Evolutionary conservation across 2,329 filamentous ascomycete species (phyloP).

Genomic region (Apiospora arundinis): DNA sequence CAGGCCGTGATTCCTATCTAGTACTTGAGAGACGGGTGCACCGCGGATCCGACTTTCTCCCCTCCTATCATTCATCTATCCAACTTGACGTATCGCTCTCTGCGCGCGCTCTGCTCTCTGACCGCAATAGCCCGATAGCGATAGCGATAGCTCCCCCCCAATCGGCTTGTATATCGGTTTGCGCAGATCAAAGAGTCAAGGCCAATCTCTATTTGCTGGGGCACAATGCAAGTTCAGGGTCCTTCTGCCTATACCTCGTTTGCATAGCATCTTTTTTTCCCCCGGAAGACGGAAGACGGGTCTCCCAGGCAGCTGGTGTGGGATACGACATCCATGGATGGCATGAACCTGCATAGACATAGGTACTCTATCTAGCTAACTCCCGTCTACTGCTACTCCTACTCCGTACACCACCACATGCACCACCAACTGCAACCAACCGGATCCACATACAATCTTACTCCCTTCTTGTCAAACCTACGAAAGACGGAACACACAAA

Average conservation of each 20-base stretch:
- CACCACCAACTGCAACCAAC: slow-evolving; percentile 6
- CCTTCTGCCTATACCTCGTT: background rate
- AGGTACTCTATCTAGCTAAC: background rate
- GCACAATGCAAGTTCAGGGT: background rate
- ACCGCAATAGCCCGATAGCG: too few species aligned
- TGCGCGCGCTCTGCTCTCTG: background rate
- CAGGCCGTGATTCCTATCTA: background rate
- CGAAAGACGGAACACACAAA: background rate
- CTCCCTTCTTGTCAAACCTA: background rate
- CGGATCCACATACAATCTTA: slow-evolving; percentile 12
- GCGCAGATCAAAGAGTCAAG: background rate
- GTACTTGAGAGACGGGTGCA: background rate
- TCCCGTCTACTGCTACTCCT: background rate
- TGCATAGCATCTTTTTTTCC: background rate
- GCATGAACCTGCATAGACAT: background rate
- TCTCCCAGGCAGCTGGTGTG: background rate
- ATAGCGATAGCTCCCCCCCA: too few species aligned
- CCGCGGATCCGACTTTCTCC: background rate
- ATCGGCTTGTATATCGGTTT: background rate
- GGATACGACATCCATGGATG: background rate
- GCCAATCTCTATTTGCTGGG: background rate
- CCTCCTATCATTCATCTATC: background rate
- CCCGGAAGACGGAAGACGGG: background rate
- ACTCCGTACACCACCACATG: too few species aligned
- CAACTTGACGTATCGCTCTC: background rate